Percentiles rank a stretch among this genome's conserved stretches.
These are phyloP conservation scores for Nymphaea thermarum DNA, from an alignment of 164 flowering plant species.

Conservation along the genomic window DNA sequence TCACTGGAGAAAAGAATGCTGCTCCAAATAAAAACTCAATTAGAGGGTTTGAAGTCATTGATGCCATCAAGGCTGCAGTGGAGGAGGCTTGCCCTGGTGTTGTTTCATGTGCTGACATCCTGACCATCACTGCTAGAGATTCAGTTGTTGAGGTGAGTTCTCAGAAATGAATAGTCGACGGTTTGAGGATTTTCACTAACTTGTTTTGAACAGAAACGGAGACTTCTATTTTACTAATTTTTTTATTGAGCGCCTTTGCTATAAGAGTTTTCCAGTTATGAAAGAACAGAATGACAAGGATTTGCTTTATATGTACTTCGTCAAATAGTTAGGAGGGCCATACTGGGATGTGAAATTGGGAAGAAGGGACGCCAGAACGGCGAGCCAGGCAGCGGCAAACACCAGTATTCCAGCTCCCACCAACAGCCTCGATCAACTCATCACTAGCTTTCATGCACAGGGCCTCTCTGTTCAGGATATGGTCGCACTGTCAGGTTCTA, in stretches of 20 bases:
- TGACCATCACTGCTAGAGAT: background rate
- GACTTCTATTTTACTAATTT: background rate
- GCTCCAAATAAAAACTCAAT: background rate
- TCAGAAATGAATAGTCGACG: background rate
- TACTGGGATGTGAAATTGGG: slow-evolving; percentile 27
- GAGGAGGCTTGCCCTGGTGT: background rate
- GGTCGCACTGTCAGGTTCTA: slow-evolving; percentile 17
- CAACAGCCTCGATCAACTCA: slow-evolving; percentile 5
- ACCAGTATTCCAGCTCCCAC: slow-evolving; percentile 20
- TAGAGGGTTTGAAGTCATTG: background rate
- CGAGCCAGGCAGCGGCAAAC: slow-evolving; percentile 26
- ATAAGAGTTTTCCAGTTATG: background rate
- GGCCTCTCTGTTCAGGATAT: slow-evolving; percentile 22
- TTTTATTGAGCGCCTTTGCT: background rate
- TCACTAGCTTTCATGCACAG: slow-evolving; percentile 11
- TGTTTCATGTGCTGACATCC: background rate
- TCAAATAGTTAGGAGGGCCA: slow-evolving; percentile 24
- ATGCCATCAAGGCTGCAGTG: background rate
- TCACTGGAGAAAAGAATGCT: background rate
- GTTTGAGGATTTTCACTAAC: background rate
- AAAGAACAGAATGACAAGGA: background rate
- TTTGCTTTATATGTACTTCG: background rate
- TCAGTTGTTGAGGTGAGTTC: background rate
- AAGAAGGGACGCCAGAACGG: slow-evolving; percentile 30
- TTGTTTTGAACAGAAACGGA: background rate